These are phyloP conservation scores for Dioscorea alata DNA, from an alignment of 106 monocot species.

Conservation along the genomic window DNA sequence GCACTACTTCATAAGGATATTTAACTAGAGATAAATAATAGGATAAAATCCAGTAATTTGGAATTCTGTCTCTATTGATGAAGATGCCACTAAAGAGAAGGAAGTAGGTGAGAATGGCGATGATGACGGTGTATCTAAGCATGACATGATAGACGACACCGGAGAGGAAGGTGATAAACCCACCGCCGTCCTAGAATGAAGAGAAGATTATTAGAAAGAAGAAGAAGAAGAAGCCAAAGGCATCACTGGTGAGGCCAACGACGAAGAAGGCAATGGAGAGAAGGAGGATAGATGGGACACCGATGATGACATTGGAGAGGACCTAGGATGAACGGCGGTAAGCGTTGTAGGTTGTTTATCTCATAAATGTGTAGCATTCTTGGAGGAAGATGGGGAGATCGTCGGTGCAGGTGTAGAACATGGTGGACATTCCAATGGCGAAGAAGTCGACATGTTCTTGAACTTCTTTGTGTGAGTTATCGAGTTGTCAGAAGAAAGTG, in stretches of 20 bases:
- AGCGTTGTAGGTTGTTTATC: constrained; percentile 94
- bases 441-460: constrained; percentile 89
- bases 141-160: constrained; percentile 71
- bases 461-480: constrained; percentile 75
- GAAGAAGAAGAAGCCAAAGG: constrained; percentile 59
- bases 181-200: constrained; percentile 84
- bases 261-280: constrained; percentile 79
- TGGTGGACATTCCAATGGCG: constrained; percentile 90
- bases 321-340: constrained; percentile 97
- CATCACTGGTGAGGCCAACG: constrained; percentile 71
- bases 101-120: constrained; percentile 76
- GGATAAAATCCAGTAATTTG: constrained; percentile 89
- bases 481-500: constrained; percentile 90
- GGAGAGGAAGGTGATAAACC: constrained; percentile 91
- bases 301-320: constrained; percentile 72
- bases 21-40: constrained; percentile 90
- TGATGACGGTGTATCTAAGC: constrained; percentile 74
- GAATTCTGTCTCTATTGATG: constrained; percentile 76
- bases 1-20: constrained; percentile 89
- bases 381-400: constrained; percentile 92
- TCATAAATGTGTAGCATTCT: constrained; percentile 86
- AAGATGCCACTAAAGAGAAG: constrained; percentile 93
- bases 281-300: constrained; percentile 56
- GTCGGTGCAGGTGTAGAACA: constrained; percentile 91
- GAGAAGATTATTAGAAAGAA: constrained; percentile 76